Evolutionary conservation across 352 stramenopile species (phyloP).

Genomic region (Ochromonadaceae sp.): DNA sequence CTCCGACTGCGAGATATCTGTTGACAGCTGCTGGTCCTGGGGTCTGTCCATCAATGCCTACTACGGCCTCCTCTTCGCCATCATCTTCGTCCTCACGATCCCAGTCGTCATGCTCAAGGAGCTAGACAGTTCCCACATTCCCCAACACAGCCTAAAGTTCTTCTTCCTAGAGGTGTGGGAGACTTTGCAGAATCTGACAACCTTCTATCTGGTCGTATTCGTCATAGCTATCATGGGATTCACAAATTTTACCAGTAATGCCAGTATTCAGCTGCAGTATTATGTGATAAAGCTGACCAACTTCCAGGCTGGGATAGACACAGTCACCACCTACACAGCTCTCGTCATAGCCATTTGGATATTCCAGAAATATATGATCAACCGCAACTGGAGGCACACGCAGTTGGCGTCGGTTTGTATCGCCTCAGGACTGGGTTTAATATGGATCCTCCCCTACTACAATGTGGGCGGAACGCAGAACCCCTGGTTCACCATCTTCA

Average conservation of each 20-base stretch:
- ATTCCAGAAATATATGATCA: constrained; percentile 13
- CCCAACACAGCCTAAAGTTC: not conserved
- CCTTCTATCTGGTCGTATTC: constrained; percentile 12
- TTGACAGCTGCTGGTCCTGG: not conserved
- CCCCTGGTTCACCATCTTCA: constrained; percentile 17
- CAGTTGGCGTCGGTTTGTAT: not conserved
- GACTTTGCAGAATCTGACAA: constrained; percentile 3
- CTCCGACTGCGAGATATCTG: not conserved
- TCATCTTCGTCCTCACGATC: constrained; percentile 1
- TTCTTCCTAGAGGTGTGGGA: not conserved
- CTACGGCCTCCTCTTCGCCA: constrained; percentile 1
- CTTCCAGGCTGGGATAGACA: constrained; percentile 13
- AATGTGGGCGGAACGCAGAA: constrained; percentile 8
- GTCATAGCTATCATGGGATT: not conserved
- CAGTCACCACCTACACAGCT: constrained; percentile 1
- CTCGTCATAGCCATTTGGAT: constrained; percentile 4
- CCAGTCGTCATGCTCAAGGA: constrained; percentile 10
- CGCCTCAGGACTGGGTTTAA: not conserved
- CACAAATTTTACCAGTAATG: constrained; percentile 11
- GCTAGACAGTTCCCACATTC: not conserved
- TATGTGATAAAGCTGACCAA: constrained; percentile 17
- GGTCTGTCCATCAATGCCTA: constrained; percentile 16
- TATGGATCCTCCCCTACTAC: not conserved
- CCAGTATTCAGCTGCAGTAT: constrained; percentile 1
- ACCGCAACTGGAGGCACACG: constrained; percentile 3